Evolutionary conservation across 2,329 filamentous ascomycete genomes (phyloP).

Genomic region (Rhinocladiella similis): DNA sequence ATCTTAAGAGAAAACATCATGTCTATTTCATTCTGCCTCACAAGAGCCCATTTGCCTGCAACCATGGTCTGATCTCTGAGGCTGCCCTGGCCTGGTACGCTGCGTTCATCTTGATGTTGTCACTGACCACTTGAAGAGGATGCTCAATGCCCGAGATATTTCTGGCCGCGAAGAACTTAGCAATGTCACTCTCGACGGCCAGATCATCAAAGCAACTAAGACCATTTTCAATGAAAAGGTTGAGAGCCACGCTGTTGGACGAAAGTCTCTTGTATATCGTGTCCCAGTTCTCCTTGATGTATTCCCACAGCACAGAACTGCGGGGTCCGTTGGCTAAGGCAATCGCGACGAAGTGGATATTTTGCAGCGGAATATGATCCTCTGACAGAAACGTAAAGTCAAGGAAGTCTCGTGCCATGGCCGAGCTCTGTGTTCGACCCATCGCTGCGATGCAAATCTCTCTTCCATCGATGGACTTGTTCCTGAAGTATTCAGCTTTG

Average conservation of each 20-base stretch:
- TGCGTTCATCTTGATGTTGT: conserved; percentile 79
- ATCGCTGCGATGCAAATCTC: conserved; percentile 77
- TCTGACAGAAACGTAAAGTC: conserved; percentile 68
- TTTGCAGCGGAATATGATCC: conserved; percentile 76
- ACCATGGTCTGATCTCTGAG: not conserved
- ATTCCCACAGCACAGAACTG: conserved; percentile 75
- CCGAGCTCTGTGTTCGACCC: conserved; percentile 62
- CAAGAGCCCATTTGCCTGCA: not conserved
- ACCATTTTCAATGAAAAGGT: conserved; percentile 77
- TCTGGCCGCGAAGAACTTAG: conserved; percentile 78
- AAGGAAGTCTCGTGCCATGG: conserved; percentile 67
- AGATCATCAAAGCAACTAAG: conserved; percentile 75
- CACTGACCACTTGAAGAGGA: conserved; percentile 77
- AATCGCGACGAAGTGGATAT: conserved; percentile 76
- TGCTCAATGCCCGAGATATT: conserved; percentile 83
- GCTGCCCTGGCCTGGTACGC: conserved; percentile 60
- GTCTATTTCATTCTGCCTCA: not conserved
- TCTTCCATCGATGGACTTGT: conserved; percentile 83
- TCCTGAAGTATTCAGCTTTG: conserved; percentile 78
- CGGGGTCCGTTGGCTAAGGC: conserved; percentile 70
- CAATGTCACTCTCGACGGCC: conserved; percentile 71
- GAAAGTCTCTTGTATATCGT: conserved; percentile 69
- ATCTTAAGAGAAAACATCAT: too few relatives aligned
- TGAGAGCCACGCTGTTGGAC: conserved; percentile 80
- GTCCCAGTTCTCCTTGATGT: conserved; percentile 79